Base-by-base conservation (phyloP, 1,139 yeast genomes). In the Diutina pseudorugosa region DNA sequence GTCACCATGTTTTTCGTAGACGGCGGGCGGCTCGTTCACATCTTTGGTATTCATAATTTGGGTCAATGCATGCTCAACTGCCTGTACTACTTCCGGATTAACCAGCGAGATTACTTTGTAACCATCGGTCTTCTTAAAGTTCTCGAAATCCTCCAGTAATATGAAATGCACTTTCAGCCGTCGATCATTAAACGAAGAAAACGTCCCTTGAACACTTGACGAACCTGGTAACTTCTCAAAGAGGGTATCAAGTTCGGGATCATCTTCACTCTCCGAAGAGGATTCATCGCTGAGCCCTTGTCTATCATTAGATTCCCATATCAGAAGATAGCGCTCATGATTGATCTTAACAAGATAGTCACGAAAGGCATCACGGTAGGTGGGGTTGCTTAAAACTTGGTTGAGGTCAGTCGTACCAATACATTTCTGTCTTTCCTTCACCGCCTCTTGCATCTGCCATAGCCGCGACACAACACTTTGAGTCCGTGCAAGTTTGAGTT, bases 271-370 rank as follows among this genome's bases (percentile, higher is more conserved):
- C 5, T 30, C n/a, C 5, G n/a, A 30, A 11, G 36, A n/a, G n/a
- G 19, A 11, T 50, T 43, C 50, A 49, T 41, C 41, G 12, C 59
- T 52, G 1, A 58, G 58, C 2, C 55, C 52, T 66, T 58, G 53
- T 23, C 76, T 83, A 55, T 85, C 93, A 1, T 86, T 84, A 0
- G 80, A 75, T 11, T 77, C 65, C 86, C 91, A 88, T 55, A 82
- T 82, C 50, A 79, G 81, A 3, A 88, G 62, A 27, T 77, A 58
- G 2, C 68, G 47, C n/a, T 56, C 59, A 21, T 53, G 53, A 16
- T 55, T 53, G 5, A 19, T 20, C 12, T 51, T 33, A 2, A 56
- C 54, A 12, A 57, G 50, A 49, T 52, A 56, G 53, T 57, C n/a
- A 56, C 43, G 43, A 56, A 57, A 3, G 45, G 52, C 16, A 50